A percentile compares a stretch with the other conserved stretches of the same genome.
Conservation (phyloP, 2,329 filamentous ascomycete genomes). For the Aspergillus tanneri region DNA sequence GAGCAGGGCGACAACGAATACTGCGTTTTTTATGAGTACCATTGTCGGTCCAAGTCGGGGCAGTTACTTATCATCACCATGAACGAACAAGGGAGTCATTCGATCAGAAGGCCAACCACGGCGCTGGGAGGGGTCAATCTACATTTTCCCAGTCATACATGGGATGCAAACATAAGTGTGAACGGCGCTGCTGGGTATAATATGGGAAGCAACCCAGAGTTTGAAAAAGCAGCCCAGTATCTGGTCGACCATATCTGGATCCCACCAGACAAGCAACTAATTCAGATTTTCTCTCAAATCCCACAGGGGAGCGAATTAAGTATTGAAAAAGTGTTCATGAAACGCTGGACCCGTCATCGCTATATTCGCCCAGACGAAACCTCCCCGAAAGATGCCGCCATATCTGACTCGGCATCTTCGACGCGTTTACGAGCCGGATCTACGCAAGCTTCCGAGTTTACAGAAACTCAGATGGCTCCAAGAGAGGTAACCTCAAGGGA, state of each 20-base stretch:
- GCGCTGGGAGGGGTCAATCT: conserved; percentile 38
- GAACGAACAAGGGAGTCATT: conserved; percentile 32
- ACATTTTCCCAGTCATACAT: conserved; percentile 40
- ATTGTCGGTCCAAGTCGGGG: conserved; percentile 35
- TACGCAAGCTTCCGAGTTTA: not conserved
- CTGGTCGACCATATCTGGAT: conserved; percentile 39
- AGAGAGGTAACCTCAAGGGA: too few relatives aligned
- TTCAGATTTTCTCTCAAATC: conserved; percentile 30
- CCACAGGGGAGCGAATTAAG: conserved; percentile 24
- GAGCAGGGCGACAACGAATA: conserved; percentile 24
- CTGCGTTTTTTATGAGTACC: conserved; percentile 39
- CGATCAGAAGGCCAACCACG: conserved; percentile 25
- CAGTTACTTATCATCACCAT: conserved; percentile 34
- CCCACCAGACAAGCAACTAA: conserved; percentile 24
- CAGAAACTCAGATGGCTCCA: too few relatives aligned
- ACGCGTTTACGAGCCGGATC: not conserved
- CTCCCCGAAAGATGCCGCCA: not conserved
- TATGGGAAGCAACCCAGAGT: conserved; percentile 21
- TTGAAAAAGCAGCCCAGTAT: conserved; percentile 29
- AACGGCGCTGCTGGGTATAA: conserved; percentile 28
- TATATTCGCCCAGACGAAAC: conserved; percentile 17
- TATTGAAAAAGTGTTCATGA: conserved; percentile 37
- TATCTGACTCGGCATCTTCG: not conserved
- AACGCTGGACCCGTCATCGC: conserved; percentile 34
- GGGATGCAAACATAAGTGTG: conserved; percentile 41